Evolutionary conservation across 495 filamentous ascomycete genomes (phyloP), one percentile per base, ranked within the genome.

Genomic region (Xeromyces bisporus): DNA sequence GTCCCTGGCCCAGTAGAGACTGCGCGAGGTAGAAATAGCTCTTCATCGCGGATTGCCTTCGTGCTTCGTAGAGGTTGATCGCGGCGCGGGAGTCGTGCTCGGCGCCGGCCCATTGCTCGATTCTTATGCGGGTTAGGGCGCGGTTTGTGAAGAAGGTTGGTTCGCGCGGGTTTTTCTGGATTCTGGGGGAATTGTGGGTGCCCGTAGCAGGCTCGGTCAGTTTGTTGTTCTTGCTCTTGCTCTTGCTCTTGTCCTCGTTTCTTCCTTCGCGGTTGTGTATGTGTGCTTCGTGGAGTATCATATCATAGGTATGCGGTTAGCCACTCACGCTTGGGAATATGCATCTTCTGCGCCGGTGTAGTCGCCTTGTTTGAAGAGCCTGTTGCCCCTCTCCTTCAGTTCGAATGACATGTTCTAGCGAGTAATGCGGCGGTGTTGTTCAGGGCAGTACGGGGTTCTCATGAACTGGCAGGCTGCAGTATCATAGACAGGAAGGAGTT

Each of bases 241-340:
- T 31, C 27, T 28, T 26, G 1, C 17, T 15, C 18, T 12, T 20
- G 8, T 3, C 23, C 11, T 10, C 32, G 16, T 15, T 29, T 10
- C 16, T 33, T 23, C 15, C 31, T 36, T 23, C 11, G 10, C 17
- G 15, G 35, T 14, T 13, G 1, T 7, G 9, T 28, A 16, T n/a
- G 26, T 14, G 14, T n/a, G n/a, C n/a, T n/a, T n/a, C n/a, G n/a
- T n/a, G n/a, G n/a, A n/a, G n/a, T n/a, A n/a, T n/a, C n/a, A n/a
- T n/a, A n/a, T n/a, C n/a, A n/a, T n/a, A n/a, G n/a, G n/a, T n/a
- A n/a, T n/a, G n/a, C n/a, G n/a, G 20, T 18, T 26, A 18, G 33
- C n/a, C n/a, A 53, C 72, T 52, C 62, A 85, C 80, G 87, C 87
- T 63, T 89, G 75, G 7, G 80, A 82, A 55, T 86, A 96, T 33